Evolutionary conservation across 179 eudicot species (phyloP).

Genomic region (Pouteria campechiana): DNA sequence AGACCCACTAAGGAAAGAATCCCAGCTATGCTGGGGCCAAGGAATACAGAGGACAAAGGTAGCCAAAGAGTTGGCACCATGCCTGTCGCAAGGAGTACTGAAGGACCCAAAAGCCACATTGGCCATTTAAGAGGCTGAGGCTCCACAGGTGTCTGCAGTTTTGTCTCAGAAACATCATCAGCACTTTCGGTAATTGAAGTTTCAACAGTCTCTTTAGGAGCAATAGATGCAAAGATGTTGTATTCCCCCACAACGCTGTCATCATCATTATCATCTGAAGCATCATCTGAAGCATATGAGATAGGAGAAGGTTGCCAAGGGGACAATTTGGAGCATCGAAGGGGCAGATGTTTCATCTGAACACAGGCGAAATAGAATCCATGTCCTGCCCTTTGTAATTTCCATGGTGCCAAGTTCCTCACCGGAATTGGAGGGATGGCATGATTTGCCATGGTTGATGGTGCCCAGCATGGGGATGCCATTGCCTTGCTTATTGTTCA

Average conservation of each 20-base stretch:
- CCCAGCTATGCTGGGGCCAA: slow-evolving; percentile 89
- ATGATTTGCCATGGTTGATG: slow-evolving; percentile 13
- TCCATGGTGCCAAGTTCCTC: slow-evolving; percentile 16
- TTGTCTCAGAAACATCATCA: slow-evolving; percentile 16
- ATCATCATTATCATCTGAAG: slow-evolving; percentile 29
- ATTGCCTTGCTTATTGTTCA: slow-evolving; percentile 17
- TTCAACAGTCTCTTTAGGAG: slow-evolving; percentile 23
- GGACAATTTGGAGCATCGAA: slow-evolving; percentile 40
- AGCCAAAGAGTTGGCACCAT: slow-evolving; percentile 95
- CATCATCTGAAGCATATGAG: slow-evolving; percentile 42
- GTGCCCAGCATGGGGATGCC: slow-evolving; percentile 24
- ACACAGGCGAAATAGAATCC: slow-evolving; percentile 9
- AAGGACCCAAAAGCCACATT: slow-evolving; percentile 85
- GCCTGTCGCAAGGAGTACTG: slow-evolving; percentile 70
- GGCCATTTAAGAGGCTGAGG: slow-evolving; percentile 60
- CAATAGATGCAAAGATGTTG: slow-evolving; percentile 48
- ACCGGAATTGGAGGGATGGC: slow-evolving; percentile 10
- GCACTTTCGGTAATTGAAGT: slow-evolving; percentile 15
- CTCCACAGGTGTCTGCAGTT: slow-evolving; percentile 13
- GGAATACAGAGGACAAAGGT: slow-evolving; percentile 70
- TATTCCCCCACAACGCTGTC: slow-evolving; percentile 27
- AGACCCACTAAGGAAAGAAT: slow-evolving; percentile 73
- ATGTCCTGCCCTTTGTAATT: slow-evolving; percentile 10
- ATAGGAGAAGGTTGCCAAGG: slow-evolving; percentile 74
- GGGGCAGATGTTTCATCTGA: slow-evolving; percentile 9